Conservation (phyloP, 2,329 filamentous ascomycete species). For the Fonsecaea multimorphosa region DNA sequence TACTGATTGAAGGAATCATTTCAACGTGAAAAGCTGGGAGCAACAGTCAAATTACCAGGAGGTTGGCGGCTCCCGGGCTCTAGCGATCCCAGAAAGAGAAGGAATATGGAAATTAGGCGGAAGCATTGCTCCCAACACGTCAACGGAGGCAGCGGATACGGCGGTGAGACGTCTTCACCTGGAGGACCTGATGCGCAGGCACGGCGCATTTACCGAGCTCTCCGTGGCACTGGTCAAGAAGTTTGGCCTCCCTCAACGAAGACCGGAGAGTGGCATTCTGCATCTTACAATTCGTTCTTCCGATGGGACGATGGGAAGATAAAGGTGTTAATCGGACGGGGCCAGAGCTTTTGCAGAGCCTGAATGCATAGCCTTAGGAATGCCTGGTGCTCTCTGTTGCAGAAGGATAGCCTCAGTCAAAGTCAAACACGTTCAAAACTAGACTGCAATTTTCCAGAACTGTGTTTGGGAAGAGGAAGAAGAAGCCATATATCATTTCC, state of each 20-base stretch:
- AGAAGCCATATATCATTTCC: no score
- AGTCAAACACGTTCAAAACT: background rate
- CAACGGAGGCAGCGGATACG: background rate
- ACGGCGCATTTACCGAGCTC: background rate
- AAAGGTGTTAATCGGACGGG: background rate
- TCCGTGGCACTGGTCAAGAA: background rate
- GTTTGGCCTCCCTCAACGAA: background rate
- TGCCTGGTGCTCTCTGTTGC: background rate
- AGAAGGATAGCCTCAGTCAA: background rate
- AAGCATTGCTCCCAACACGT: background rate
- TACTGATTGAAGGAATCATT: background rate
- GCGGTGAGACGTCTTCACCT: background rate
- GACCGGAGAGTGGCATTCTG: background rate
- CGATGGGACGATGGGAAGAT: background rate
- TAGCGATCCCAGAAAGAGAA: background rate
- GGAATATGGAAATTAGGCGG: background rate
- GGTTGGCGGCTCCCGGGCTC: background rate
- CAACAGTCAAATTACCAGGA: background rate
- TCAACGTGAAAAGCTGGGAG: background rate
- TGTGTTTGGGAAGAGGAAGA: no score
- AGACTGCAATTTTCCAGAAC: background rate
- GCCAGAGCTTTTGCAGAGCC: background rate
- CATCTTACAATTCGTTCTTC: background rate
- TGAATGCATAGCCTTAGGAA: background rate
- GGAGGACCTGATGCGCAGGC: background rate